These are phyloP conservation scores for Dendrobium nobile DNA, from an alignment of 106 monocot species.

Conservation along the genomic window DNA sequence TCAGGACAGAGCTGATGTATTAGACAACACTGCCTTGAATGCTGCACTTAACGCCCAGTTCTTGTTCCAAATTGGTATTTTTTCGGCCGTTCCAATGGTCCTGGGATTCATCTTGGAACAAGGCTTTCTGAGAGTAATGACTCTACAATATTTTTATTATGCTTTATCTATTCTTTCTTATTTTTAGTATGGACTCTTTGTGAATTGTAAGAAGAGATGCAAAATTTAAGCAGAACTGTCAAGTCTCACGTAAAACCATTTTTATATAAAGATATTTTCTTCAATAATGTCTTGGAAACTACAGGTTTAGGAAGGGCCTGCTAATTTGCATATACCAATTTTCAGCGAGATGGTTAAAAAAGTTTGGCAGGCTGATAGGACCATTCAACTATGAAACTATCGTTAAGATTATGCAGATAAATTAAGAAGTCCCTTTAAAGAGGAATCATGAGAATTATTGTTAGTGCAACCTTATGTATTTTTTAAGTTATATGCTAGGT, in stretches of 20 bases:
- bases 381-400: not conserved
- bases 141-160: not conserved
- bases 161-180: not conserved
- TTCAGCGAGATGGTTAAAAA: not conserved
- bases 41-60: conserved; percentile 88
- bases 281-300: not conserved
- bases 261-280: not conserved
- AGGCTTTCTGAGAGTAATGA: conserved; percentile 64
- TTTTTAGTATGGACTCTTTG: not conserved
- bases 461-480: not conserved
- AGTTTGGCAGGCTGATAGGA: not conserved
- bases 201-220: not conserved
- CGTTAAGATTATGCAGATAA: not conserved
- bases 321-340: not conserved
- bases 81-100: conserved; percentile 89
- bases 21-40: conserved; percentile 66
- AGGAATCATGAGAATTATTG: not conserved
- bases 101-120: conserved; percentile 76
- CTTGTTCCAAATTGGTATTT: conserved; percentile 85
- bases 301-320: not conserved
- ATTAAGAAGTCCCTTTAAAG: not conserved
- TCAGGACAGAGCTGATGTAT: conserved; percentile 57
- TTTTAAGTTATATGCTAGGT: not conserved
- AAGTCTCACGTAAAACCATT: not conserved
- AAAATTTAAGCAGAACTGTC: not conserved